A percentile compares a stretch with the other conserved stretches of the same genome.
Evolutionary conservation across 805 yeast species (phyloP).

Genomic region (Isabelozyma rhagii): DNA sequence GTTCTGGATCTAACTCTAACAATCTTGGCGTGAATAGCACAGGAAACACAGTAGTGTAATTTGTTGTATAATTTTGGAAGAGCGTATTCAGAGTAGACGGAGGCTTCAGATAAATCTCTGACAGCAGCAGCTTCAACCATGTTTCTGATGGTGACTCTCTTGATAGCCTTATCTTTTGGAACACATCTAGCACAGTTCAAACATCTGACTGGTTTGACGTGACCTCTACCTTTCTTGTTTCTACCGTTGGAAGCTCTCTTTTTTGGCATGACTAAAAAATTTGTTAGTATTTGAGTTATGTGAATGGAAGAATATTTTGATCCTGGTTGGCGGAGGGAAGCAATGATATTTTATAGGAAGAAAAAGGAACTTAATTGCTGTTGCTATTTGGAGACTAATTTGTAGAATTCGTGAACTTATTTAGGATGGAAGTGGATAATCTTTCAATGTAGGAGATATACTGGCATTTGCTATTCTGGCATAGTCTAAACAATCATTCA

Average conservation of each 20-base stretch:
- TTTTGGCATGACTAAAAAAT: slow-evolving; percentile 79
- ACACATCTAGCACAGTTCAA: slow-evolving; percentile 99
- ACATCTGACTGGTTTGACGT: slow-evolving; percentile 99
- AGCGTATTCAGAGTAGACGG: slow-evolving; percentile 98
- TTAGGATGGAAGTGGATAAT: too few relatives aligned
- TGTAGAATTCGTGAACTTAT: too few relatives aligned
- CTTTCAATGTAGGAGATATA: too few relatives aligned
- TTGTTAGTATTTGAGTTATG: slow-evolving; percentile 20
- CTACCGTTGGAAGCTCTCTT: slow-evolving; percentile 99
- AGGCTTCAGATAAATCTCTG: slow-evolving; percentile 99
- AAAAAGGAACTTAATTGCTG: too few relatives aligned
- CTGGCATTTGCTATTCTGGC: neutral
- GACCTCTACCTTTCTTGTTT: slow-evolving; percentile 99
- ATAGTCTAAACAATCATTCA: slow-evolving; percentile 2
- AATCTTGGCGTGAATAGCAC: slow-evolving; percentile 99
- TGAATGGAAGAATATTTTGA: slow-evolving; percentile 3
- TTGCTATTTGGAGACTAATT: too few relatives aligned
- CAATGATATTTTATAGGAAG: too few relatives aligned
- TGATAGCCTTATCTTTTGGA: slow-evolving; percentile 99
- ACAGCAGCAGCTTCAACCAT: slow-evolving; percentile 99
- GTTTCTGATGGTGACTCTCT: slow-evolving; percentile 99
- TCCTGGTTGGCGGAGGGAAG: neutral
- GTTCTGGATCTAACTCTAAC: slow-evolving; percentile 99
- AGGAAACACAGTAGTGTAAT: slow-evolving; percentile 99
- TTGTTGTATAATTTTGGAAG: slow-evolving; percentile 99